phyloP scores from a whole-genome alignment of 805 yeast species.

The Vanderwaltozyma yarrowii region DNA sequence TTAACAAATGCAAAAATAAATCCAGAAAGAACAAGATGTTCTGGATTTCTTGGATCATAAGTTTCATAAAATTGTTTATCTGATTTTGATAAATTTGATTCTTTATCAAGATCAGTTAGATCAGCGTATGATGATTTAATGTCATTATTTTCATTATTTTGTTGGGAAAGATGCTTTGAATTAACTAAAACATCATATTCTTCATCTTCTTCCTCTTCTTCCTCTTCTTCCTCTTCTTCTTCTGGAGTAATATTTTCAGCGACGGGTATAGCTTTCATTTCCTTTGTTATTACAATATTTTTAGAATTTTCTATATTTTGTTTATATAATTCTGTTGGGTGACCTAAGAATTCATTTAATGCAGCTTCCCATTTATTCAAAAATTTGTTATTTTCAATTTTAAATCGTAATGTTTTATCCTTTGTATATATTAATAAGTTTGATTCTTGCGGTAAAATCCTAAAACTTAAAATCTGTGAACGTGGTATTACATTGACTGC shows the following conservation, averaged over 20 bases:
- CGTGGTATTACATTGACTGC: slow-evolving; percentile 15
- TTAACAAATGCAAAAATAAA: slow-evolving; percentile 9
- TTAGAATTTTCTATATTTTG: background rate
- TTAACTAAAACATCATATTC: slow-evolving; percentile 1
- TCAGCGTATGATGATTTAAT: too few relatives aligned
- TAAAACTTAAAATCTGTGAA: slow-evolving; percentile 8
- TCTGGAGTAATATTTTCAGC: background rate
- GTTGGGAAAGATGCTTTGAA: background rate
- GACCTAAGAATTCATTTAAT: slow-evolving; percentile 7
- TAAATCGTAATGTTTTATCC: slow-evolving; percentile 10
- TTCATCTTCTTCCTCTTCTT: slow-evolving; percentile 2
- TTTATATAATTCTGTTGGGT: background rate
- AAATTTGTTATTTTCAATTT: slow-evolving; percentile 3
- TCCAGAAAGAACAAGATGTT: slow-evolving; percentile 11
- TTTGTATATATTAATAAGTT: slow-evolving; percentile 11
- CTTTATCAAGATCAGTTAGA: background rate
- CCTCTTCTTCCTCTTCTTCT: background rate
- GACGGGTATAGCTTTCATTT: background rate
- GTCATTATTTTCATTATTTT: background rate
- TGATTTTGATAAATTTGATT: background rate
- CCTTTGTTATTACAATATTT: background rate
- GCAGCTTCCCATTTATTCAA: slow-evolving; percentile 8
- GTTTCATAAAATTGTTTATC: slow-evolving; percentile 10
- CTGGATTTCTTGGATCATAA: slow-evolving; percentile 10
- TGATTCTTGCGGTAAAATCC: slow-evolving; percentile 5